Conservation (phyloP, 1,284 basidiomycete genomes). For the Cronartium quercuum region DNA sequence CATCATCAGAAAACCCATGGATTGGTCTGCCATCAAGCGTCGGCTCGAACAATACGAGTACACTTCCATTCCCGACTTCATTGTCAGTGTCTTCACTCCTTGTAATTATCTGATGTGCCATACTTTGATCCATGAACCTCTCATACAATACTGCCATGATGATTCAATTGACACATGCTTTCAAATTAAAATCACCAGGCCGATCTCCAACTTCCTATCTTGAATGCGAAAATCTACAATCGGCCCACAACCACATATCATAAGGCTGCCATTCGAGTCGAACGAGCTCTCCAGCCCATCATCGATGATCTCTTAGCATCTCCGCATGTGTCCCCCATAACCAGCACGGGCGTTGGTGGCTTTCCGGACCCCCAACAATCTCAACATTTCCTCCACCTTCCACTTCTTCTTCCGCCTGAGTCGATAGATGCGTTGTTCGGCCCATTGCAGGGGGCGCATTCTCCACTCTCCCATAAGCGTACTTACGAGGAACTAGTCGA, state of each 20-base stretch:
- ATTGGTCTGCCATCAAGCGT: constrained; percentile 71
- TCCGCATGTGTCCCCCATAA: constrained; percentile 22
- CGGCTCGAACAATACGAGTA: constrained; percentile 76
- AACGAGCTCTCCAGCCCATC: constrained; percentile 58
- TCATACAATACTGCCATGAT: background rate
- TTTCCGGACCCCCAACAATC: constrained; percentile 28
- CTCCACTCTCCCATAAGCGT: background rate
- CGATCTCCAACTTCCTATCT: constrained; percentile 72
- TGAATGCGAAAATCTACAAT: constrained; percentile 86
- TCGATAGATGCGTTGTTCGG: constrained; percentile 13
- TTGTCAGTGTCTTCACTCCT: constrained; percentile 16
- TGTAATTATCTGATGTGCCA: background rate
- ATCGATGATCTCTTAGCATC: constrained; percentile 50
- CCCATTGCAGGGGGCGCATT: background rate
- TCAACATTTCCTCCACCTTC: constrained; percentile 21
- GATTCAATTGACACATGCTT: background rate
- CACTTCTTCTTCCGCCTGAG: constrained; percentile 14
- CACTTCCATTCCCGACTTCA: constrained; percentile 64
- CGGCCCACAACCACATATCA: constrained; percentile 65
- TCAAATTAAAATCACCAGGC: constrained; percentile 53
- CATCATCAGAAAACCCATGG: constrained; percentile 79
- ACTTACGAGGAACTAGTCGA: constrained; percentile 26
- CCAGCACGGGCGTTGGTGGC: background rate
- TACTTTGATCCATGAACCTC: background rate
- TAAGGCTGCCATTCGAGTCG: constrained; percentile 66